A percentile compares a stretch with the other conserved stretches of the same genome.
phyloP scores from a whole-genome alignment of 345 rosid genomes.

The Salix koriyanagi region DNA sequence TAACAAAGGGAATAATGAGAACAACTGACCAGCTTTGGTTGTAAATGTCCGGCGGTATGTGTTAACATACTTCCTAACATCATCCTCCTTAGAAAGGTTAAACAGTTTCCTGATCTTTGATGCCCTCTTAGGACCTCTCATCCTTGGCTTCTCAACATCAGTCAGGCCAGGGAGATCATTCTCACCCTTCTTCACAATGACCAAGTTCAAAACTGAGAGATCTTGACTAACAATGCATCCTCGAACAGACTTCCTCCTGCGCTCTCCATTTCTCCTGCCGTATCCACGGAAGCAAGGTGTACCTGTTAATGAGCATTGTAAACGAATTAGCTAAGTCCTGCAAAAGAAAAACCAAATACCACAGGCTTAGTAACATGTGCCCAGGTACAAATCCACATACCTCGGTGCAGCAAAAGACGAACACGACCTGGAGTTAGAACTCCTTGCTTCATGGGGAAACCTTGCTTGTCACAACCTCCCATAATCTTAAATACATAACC shows the following conservation, averaged over 20 bases:
- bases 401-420: constrained; percentile 76
- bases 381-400: constrained; percentile 23
- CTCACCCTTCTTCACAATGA: constrained; percentile 78
- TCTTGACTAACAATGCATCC: constrained; percentile 84
- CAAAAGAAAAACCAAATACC: not conserved
- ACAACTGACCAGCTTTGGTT: constrained; percentile 55
- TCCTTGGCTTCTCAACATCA: constrained; percentile 66
- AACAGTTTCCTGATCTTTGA: constrained; percentile 74
- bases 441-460: constrained; percentile 95
- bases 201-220: constrained; percentile 75
- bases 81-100: constrained; percentile 72
- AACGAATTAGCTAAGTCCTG: not conserved
- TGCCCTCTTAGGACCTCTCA: constrained; percentile 86
- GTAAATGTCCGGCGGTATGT: constrained; percentile 78
- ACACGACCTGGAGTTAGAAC: constrained; percentile 91
- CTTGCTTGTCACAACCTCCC: constrained; percentile 98
- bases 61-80: constrained; percentile 74
- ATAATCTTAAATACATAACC: constrained; percentile 83
- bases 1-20: not conserved
- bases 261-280: constrained; percentile 72
- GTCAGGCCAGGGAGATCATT: constrained; percentile 78
- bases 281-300: constrained; percentile 81
- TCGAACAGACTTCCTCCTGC: constrained; percentile 87
- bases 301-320: constrained; percentile 32
- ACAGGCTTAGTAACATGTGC: not conserved